These are phyloP conservation scores for Amanita rimosa DNA, from an alignment of 768 basidiomycete genomes.

Conservation along the genomic window DNA sequence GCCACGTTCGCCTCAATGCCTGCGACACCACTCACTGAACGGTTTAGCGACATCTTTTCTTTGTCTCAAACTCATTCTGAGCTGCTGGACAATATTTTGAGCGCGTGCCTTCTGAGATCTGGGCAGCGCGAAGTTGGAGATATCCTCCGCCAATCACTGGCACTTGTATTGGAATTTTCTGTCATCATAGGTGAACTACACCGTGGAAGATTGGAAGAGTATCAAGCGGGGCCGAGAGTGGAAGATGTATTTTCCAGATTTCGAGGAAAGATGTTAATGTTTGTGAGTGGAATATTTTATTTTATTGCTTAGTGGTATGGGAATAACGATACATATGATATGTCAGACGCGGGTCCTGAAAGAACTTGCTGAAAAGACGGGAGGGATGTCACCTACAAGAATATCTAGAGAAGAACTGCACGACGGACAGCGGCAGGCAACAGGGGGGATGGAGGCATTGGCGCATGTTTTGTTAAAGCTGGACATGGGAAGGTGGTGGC, in stretches of 20 bases:
- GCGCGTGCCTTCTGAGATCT: conserved; percentile 62
- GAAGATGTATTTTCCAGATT: conserved; percentile 46
- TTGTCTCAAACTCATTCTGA: conserved; percentile 56
- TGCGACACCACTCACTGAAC: neutral
- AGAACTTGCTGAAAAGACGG: conserved; percentile 41
- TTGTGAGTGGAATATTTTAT: conserved; percentile 33
- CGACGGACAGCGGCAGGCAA: conserved; percentile 15
- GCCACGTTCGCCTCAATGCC: conserved; percentile 5
- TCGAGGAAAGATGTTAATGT: conserved; percentile 36
- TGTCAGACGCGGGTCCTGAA: conserved; percentile 45
- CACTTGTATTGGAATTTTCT: conserved; percentile 56
- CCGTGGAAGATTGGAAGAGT: conserved; percentile 44
- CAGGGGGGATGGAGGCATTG: conserved; percentile 43
- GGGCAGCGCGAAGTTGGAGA: conserved; percentile 58
- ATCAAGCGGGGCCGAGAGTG: conserved; percentile 46
- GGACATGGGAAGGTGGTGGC: conserved; percentile 53
- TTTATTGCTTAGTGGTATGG: neutral
- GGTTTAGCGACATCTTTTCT: conserved; percentile 64
- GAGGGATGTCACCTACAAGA: conserved; percentile 16
- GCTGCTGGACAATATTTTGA: conserved; percentile 65
- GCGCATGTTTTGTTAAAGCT: conserved; percentile 43
- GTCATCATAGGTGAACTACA: conserved; percentile 52
- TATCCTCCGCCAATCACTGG: conserved; percentile 48
- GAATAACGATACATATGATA: neutral
- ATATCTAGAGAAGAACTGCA: neutral